Conservation (phyloP, 2,329 filamentous ascomycete species). For the Trichocomaceae sp. region DNA sequence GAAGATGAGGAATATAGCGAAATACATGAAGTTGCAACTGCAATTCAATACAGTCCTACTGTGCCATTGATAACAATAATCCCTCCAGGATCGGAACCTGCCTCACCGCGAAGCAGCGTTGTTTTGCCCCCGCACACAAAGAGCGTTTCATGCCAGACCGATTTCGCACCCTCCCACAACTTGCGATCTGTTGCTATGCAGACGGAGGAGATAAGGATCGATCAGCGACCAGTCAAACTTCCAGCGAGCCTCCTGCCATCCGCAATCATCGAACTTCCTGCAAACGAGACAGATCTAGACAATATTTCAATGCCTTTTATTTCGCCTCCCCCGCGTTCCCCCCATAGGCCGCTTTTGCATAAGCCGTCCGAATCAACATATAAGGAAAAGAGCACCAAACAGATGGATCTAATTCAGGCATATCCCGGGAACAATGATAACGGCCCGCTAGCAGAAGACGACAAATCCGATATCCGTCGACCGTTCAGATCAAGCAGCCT, state of each 20-base stretch:
- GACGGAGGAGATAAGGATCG: slow-evolving; percentile 84
- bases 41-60: slow-evolving; percentile 29
- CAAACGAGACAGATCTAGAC: slow-evolving; percentile 21
- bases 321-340: slow-evolving; percentile 29
- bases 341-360: slow-evolving; percentile 23
- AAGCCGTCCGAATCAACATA: slow-evolving; percentile 17
- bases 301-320: slow-evolving; percentile 28
- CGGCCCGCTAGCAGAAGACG: slow-evolving; percentile 57
- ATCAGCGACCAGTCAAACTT: slow-evolving; percentile 66
- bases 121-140: slow-evolving; percentile 76
- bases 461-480: slow-evolving; percentile 56
- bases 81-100: slow-evolving; percentile 76
- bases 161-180: slow-evolving; percentile 42
- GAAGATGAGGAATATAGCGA: not conserved
- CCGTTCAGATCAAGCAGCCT: slow-evolving; percentile 74
- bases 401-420: slow-evolving; percentile 50
- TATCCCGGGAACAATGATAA: slow-evolving; percentile 79
- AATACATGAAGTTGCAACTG: slow-evolving; percentile 18
- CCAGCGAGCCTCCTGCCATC: slow-evolving; percentile 75
- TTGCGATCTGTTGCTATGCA: slow-evolving; percentile 60
- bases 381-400: slow-evolving; percentile 40
- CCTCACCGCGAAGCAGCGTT: slow-evolving; percentile 65
- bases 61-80: slow-evolving; percentile 89
- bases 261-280: slow-evolving; percentile 54
- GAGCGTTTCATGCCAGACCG: slow-evolving; percentile 75